Conservation (phyloP, 441 rosid genomes). For the Dalechampia spathulata region DNA sequence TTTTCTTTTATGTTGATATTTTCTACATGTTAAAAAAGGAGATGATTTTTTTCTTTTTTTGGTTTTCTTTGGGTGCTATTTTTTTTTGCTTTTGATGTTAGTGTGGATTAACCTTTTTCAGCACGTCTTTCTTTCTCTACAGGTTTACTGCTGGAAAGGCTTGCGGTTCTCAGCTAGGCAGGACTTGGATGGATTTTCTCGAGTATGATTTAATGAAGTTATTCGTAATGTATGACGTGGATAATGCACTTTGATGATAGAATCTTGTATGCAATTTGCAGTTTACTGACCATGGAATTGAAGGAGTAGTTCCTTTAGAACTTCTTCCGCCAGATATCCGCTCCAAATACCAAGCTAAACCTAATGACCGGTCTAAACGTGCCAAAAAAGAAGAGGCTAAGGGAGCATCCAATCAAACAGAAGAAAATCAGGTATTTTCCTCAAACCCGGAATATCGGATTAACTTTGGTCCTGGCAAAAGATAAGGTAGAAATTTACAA, state of each 20-base stretch:
- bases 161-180: conserved; percentile 89
- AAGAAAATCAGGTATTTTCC: conserved; percentile 57
- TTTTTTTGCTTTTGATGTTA: not conserved
- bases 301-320: conserved; percentile 94
- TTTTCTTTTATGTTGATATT: too few relatives aligned
- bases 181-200: conserved; percentile 95
- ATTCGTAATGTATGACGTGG: not conserved
- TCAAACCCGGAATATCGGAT: not conserved
- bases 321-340: conserved; percentile 69
- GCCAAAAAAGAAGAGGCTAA: conserved; percentile 83
- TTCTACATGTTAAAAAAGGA: not conserved
- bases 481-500: not conserved
- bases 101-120: not conserved
- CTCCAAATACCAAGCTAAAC: conserved; percentile 80
- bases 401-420: conserved; percentile 44
- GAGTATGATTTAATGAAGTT: conserved; percentile 36
- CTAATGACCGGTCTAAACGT: conserved; percentile 77
- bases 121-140: conserved; percentile 1
- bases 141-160: conserved; percentile 99
- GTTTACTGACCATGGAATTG: conserved; percentile 92
- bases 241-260: conserved; percentile 4
- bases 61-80: not conserved
- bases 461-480: not conserved
- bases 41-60: not conserved
- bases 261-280: conserved; percentile 27